A percentile compares a stretch with the other conserved stretches of the same genome.
Evolutionary conservation across 2,329 filamentous ascomycete species (phyloP).

Genomic region (Ilyonectria mors-panacis): DNA sequence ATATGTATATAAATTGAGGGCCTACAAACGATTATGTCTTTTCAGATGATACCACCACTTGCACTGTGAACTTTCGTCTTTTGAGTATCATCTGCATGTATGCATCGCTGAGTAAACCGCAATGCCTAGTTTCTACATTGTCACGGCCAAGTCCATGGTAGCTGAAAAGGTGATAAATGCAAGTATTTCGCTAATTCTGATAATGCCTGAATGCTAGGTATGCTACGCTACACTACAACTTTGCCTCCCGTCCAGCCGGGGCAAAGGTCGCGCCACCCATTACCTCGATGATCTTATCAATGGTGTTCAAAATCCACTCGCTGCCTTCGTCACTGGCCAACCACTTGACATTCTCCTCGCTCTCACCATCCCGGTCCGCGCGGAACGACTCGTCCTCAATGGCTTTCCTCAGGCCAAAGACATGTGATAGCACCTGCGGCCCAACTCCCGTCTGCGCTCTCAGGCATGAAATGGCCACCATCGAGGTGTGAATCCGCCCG

Average conservation of each 20-base stretch:
- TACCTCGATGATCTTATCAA: conserved; percentile 62
- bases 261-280: conserved; percentile 62
- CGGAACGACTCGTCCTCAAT: conserved; percentile 75
- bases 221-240: conserved; percentile 32
- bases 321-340: conserved; percentile 62
- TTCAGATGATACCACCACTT: not conserved
- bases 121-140: too few species aligned
- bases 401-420: conserved; percentile 85
- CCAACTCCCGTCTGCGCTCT: conserved; percentile 86
- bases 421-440: conserved; percentile 85
- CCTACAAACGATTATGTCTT: not conserved
- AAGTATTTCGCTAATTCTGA: conserved; percentile 14
- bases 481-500: conserved; percentile 79
- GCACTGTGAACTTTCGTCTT: not conserved
- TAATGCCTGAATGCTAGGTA: not conserved
- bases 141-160: too few species aligned
- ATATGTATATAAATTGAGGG: not conserved
- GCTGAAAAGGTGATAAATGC: not conserved
- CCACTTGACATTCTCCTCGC: conserved; percentile 55
- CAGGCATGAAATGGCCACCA: conserved; percentile 82
- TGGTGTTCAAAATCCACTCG: conserved; percentile 62
- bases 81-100: too few species aligned
- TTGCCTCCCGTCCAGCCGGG: conserved; percentile 39
- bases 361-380: conserved; percentile 52
- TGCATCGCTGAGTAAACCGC: not conserved